Percentiles rank a stretch among this genome's conserved stretches.
phyloP scores from a whole-genome alignment of 768 basidiomycete species.

The Cubamyces lactineus region DNA sequence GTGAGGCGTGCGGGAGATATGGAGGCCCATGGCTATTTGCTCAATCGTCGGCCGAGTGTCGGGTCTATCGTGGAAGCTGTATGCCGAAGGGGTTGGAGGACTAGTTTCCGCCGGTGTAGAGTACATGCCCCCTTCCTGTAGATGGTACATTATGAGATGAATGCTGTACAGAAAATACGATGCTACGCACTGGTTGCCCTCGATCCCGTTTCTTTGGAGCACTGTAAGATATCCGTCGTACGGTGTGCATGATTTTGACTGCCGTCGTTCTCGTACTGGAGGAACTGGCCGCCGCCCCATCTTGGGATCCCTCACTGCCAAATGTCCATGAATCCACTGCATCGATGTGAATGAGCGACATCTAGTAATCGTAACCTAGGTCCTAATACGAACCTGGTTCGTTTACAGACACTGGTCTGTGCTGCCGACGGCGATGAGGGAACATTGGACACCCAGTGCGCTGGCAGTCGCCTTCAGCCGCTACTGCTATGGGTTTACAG shows the following conservation, averaged over 20 bases:
- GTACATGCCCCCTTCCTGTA: conserved; percentile 29
- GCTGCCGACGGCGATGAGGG: conserved; percentile 18
- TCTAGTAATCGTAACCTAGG: background rate
- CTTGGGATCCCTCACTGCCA: background rate
- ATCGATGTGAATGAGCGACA: background rate
- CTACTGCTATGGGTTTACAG: background rate
- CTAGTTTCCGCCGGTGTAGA: conserved; percentile 34
- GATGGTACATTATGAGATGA: background rate
- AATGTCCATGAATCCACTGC: conserved; percentile 12
- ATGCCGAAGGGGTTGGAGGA: conserved; percentile 27
- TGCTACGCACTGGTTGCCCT: conserved; percentile 22
- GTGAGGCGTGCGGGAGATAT: conserved; percentile 77
- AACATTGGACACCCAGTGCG: conserved; percentile 5
- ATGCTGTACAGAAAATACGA: no score
- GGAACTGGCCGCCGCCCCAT: conserved; percentile 14
- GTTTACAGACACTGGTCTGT: conserved; percentile 12
- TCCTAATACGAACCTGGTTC: conserved; percentile 6
- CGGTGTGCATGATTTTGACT: conserved; percentile 25
- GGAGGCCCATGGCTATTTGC: conserved; percentile 82
- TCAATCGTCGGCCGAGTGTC: conserved; percentile 62
- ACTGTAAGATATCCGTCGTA: conserved; percentile 26
- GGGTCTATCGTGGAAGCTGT: conserved; percentile 41
- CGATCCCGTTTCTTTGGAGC: conserved; percentile 25
- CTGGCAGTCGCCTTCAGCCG: background rate
- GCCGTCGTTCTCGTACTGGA: conserved; percentile 22